These are phyloP conservation scores for Spinacia oleracea DNA, from an alignment of 179 eudicot genomes.

Conservation along the genomic window DNA sequence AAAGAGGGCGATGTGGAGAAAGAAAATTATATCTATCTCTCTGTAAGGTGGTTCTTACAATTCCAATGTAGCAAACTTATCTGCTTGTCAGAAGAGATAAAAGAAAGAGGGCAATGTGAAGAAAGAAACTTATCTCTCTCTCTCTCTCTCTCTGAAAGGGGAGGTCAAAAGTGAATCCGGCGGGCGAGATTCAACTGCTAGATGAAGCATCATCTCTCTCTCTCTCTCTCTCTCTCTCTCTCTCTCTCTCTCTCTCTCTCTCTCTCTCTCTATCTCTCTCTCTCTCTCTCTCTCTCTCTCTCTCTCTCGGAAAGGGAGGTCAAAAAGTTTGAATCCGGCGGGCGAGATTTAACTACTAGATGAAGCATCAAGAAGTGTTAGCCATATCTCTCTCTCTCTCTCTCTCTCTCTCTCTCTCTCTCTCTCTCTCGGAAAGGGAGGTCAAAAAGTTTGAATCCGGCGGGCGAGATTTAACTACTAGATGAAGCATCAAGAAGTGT, in stretches of 20 bases:
- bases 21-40: no score
- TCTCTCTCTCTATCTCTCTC: no score
- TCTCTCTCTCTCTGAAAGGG: neutral
- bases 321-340: neutral
- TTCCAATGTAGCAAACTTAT: neutral
- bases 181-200: neutral
- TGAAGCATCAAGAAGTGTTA: neutral
- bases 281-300: no score
- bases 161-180: neutral
- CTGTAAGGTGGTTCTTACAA: neutral
- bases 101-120: neutral
- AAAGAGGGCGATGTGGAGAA: no score
- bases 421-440: neutral
- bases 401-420: no score
- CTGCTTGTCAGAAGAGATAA: neutral
- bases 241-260: no score
- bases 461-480: neutral
- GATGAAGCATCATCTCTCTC: no score
- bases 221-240: no score
- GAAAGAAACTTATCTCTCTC: neutral
- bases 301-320: neutral
- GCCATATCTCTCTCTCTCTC: no score
- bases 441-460: neutral
- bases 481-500: neutral
- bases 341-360: neutral